Evolutionary conservation across 495 filamentous ascomycete genomes (phyloP), one percentile per base, ranked within the genome.

Genomic region (Penicillium salamii): DNA sequence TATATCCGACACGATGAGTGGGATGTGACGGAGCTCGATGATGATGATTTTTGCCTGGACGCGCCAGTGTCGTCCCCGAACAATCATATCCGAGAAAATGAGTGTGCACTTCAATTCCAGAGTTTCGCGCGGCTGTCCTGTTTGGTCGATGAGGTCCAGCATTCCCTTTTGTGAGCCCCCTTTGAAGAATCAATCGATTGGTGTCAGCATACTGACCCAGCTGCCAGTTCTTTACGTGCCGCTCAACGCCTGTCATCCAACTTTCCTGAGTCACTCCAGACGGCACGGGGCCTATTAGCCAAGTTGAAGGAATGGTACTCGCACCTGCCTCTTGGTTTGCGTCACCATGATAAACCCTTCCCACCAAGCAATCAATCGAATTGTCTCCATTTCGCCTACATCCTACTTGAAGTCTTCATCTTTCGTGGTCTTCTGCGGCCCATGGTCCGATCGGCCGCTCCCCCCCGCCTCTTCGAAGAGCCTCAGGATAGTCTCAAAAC

Each of bases 21-120:
- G 88, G 86, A 82, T 14, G 86, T 90, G 11, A 77, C 79, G 45
- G 64, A 74, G n/a, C 74, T 90, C 32, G 75, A 69, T 9, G 68
- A 76, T 15, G 75, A 80, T 42, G 89, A 91, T 63, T 90, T 89
- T 53, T 17, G 14, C 26, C 23, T 48, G 24, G 44, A 39, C 29
- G 12, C 5, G 7, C 7, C 5, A 12, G 7, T 13, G 7, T 32
- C 12, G 5, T 11, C 29, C 5, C 29, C 12, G 4, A 11, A 32
- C 29, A 32, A 5, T 32, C 7, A 32, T 3, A 13, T 11, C 4
- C 29, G 29, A 11, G 4, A 5, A 11, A 11, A 5, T 32, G 3
- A 31, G 1, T n/a, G 15, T 21, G 24, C 34, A 20, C 23, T n/a
- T 19, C 43, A 38, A 9, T 20, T 48, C 28, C 26, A 45, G 28